phyloP scores from a whole-genome alignment of 306 rosid species.

The Styphnolobium japonicum region DNA sequence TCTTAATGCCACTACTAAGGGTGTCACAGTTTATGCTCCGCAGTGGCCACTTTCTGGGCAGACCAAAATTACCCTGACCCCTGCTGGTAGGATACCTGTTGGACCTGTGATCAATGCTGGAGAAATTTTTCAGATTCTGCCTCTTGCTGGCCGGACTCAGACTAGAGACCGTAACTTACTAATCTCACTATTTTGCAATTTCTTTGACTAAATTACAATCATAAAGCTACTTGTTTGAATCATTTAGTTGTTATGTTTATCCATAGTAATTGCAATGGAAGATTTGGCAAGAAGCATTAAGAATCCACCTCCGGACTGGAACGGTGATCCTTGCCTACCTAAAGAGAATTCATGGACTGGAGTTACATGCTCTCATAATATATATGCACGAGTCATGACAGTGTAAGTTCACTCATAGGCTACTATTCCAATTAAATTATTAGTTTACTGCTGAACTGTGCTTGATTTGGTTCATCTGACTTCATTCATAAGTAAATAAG shows the following conservation, averaged over 20 bases:
- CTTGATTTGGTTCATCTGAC: background rate
- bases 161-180: constrained; percentile 59
- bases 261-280: constrained; percentile 59
- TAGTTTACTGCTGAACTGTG: background rate
- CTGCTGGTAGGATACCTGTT: constrained; percentile 38
- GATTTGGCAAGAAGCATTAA: constrained; percentile 52
- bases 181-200: background rate
- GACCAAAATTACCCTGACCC: constrained; percentile 51
- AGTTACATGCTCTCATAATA: constrained; percentile 48
- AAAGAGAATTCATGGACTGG: constrained; percentile 81
- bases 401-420: constrained; percentile 51
- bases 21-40: constrained; percentile 58
- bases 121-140: constrained; percentile 67
- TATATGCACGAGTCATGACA: constrained; percentile 35
- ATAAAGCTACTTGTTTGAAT: constrained; percentile 1
- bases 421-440: background rate
- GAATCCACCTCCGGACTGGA: constrained; percentile 78
- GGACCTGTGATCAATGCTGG: constrained; percentile 83
- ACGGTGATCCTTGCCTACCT: constrained; percentile 89
- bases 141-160: constrained; percentile 64
- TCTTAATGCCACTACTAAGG: constrained; percentile 64
- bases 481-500: background rate
- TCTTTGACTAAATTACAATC: constrained; percentile 15
- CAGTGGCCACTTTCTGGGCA: constrained; percentile 77
- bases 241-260: constrained; percentile 21